These are phyloP conservation scores for Neofusicoccum laricinum DNA, from an alignment of 2,329 filamentous ascomycete species.

Conservation along the genomic window DNA sequence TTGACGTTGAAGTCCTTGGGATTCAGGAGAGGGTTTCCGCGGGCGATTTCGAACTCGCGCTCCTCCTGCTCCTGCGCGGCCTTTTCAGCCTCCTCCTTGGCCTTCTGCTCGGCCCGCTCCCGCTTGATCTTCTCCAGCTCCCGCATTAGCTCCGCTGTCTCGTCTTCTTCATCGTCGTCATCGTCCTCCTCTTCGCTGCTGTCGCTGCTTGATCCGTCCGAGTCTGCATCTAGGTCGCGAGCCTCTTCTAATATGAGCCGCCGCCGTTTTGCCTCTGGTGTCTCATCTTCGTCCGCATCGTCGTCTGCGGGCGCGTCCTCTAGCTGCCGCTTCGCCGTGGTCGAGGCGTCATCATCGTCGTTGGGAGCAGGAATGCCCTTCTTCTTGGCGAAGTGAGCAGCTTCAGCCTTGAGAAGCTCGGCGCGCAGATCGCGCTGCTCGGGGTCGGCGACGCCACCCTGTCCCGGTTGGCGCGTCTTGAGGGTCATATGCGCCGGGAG, in stretches of 20 bases:
- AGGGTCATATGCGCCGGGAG: constrained; percentile 90
- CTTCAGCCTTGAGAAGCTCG: constrained; percentile 86
- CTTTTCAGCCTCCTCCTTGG: constrained; percentile 77
- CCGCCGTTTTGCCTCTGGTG: constrained; percentile 76
- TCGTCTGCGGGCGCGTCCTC: constrained; percentile 25
- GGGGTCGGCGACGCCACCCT: constrained; percentile 76
- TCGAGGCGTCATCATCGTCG: constrained; percentile 40
- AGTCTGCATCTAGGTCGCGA: constrained; percentile 81
- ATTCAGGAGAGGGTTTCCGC: constrained; percentile 90
- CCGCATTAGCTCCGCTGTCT: constrained; percentile 83
- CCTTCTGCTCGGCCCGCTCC: constrained; percentile 76
- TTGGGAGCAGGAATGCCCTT: constrained; percentile 59
- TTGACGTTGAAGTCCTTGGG: constrained; percentile 86
- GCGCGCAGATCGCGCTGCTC: constrained; percentile 76
- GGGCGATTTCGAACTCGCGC: constrained; percentile 81
- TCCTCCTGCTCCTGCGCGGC: constrained; percentile 79
- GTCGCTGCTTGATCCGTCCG: constrained; percentile 58
- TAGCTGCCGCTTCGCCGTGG: constrained; percentile 57
- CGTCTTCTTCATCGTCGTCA: constrained; percentile 59
- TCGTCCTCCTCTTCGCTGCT: constrained; percentile 52
- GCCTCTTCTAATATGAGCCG: constrained; percentile 80
- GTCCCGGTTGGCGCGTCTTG: constrained; percentile 83
- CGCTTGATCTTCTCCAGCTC: constrained; percentile 93
- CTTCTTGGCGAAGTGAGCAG: constrained; percentile 81
- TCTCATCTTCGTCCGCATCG: constrained; percentile 54